Base-by-base conservation (phyloP, 345 rosid species). In the Populus simonii region DNA sequence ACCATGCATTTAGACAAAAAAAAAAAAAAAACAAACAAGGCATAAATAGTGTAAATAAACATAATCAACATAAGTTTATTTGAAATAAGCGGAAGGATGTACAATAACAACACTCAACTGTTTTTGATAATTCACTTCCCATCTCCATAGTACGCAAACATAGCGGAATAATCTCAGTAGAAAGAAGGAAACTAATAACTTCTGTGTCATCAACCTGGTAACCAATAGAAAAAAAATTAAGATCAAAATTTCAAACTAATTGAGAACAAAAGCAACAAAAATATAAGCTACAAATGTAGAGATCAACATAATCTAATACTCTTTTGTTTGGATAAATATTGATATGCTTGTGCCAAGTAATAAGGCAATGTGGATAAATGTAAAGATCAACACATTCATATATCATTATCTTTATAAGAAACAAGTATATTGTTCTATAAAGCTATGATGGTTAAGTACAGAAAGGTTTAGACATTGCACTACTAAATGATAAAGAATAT, bases 51-150 rank as follows among this genome's bases (percentile, higher is more conserved):
- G 61, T 8, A 57, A 57, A 27, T 57, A 25, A n/a, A 66, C 29
- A 66, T 5, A 65, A 2, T 41, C 31, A 78, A 33, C 23, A 71
- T 35, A 65, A 53, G 53, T 11, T 45, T 65, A 43, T 57, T 67
- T 67, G 10, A 79, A 1, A 20, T 33, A 9, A 69, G 9, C 17
- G 43, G 7, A 45, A 27, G 29, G 43, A 57, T 18, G 73, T 7
- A 71, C 71, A 71, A 76, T 47, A 23, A 81, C 70, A 68, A 75
- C 67, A 86, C 94, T 85, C 79, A 87, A 93, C 99, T 68, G 99
- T 96, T 90, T 96, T 96, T 6, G 99, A 93, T 80, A 96, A 87
- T 80, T 96, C 99, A 72, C 97, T 93, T 59, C 99, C 99, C 98
- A 94, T 92, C 83, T 94, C 99, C 99, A 96, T 96, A 65, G 98